These are phyloP conservation scores for Pythium brachiatum DNA, from an alignment of 352 stramenopile genomes.

Conservation along the genomic window DNA sequence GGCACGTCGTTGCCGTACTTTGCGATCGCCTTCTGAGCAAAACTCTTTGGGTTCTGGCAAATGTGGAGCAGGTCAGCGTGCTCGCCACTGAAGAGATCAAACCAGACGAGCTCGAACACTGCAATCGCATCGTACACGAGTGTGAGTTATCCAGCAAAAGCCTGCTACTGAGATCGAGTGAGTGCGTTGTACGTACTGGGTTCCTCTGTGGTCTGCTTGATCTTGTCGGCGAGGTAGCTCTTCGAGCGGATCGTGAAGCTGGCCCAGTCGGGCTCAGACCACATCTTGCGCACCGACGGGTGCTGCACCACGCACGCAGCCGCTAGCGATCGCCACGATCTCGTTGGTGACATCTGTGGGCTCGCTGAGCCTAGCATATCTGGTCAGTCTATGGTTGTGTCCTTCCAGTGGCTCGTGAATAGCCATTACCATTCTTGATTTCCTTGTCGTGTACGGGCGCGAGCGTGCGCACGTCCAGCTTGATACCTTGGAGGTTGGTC, in stretches of 20 bases:
- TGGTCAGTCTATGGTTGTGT: background rate
- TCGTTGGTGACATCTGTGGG: conserved; percentile 36
- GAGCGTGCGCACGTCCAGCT: conserved; percentile 25
- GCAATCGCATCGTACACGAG: conserved; percentile 5
- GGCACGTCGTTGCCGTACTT: conserved; percentile 68
- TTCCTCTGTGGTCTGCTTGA: conserved; percentile 57
- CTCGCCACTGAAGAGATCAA: conserved; percentile 74
- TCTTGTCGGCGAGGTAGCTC: conserved; percentile 61
- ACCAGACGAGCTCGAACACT: conserved; percentile 86
- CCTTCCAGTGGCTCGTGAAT: background rate
- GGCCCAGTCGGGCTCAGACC: conserved; percentile 57
- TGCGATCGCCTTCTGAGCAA: conserved; percentile 52
- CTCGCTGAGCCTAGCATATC: conserved; percentile 4
- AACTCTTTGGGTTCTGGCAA: conserved; percentile 63
- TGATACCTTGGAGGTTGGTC: conserved; percentile 14
- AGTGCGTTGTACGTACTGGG: conserved; percentile 42
- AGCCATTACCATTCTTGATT: conserved; percentile 25
- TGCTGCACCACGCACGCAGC: conserved; percentile 43
- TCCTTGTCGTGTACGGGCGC: conserved; percentile 17
- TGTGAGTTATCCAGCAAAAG: background rate
- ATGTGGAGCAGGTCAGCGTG: conserved; percentile 68
- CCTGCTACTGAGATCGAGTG: background rate
- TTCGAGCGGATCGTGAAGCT: conserved; percentile 74
- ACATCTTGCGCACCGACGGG: conserved; percentile 60
- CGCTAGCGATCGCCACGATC: conserved; percentile 47